Conservation (phyloP, 257 asterid species). For the Solanum chmielewskii region DNA sequence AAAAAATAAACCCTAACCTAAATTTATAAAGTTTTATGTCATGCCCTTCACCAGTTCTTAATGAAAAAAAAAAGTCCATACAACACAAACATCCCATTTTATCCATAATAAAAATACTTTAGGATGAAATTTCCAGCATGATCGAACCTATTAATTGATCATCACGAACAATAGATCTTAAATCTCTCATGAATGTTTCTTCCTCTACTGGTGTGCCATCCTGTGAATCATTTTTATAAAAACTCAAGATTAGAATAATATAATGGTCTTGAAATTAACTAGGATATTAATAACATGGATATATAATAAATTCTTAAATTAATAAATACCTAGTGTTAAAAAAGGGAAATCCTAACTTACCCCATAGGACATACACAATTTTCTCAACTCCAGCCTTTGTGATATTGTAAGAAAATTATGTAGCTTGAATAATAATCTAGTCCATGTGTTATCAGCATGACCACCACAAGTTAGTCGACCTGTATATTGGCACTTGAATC, state of each 20-base stretch:
- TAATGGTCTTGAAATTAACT: too few species aligned
- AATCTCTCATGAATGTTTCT: conserved; percentile 29
- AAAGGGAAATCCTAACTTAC: conserved; percentile 11
- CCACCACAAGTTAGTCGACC: conserved; percentile 19
- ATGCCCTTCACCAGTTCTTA: neutral
- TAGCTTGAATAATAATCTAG: conserved; percentile 31
- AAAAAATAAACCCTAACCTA: fast-evolving
- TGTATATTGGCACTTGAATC: neutral
- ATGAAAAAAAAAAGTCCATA: neutral
- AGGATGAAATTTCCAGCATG: conserved; percentile 39
- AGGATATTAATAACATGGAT: neutral
- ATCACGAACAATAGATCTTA: conserved; percentile 40
- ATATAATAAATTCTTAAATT: neutral
- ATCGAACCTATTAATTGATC: conserved; percentile 26
- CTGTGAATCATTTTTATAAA: conserved; percentile 16
- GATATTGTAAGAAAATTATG: conserved; percentile 33
- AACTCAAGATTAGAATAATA: neutral
- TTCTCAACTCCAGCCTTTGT: conserved; percentile 28
- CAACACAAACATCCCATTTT: neutral
- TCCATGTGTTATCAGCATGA: conserved; percentile 1
- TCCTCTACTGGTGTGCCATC: conserved; percentile 29
- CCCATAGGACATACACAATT: conserved; percentile 24
- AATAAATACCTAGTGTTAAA: neutral
- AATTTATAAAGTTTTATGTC: too few species aligned
- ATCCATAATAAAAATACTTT: conserved; percentile 8